Base-by-base conservation (phyloP, 139 green algal species). In the Limnomonas spitsbergensis region DNA sequence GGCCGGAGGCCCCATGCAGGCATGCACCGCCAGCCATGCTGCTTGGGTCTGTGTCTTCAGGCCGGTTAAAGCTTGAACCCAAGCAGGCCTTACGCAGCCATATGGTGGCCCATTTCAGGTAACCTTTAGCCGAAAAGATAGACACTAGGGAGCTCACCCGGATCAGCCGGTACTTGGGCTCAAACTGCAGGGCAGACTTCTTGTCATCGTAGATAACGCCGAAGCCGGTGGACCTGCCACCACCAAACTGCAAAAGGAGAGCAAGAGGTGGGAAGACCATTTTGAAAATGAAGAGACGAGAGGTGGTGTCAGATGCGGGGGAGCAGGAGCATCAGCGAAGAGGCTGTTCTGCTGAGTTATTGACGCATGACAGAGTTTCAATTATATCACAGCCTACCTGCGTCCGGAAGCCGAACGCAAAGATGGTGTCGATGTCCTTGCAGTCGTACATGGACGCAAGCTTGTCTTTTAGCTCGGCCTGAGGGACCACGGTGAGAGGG, bases 171-270 rank as follows among this genome's bases (percentile, higher is more conserved):
- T 99, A 94, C 86, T 97, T 98, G 78, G 95, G 96, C 92, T 99
- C 96, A 83, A 98, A 99, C 88, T 99, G 94, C 94, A 98, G 97
- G 47, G 89, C 89, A 14, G 89, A 86, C 68, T 98, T 93, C 26
- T 98, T 52, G 74, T 87, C 92, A 85, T 99, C 94, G 80, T 99
- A 99, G 87, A 99, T 99, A 66, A 99, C 88, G 53, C 96, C 96
- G 77, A 99, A 99, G 73, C 96, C 96, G 37, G 95, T 98, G 53
- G 92, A 97, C 92, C 98, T 99, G 83, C 96, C 96, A 84, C 96
- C 96, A 93, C 96, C 96, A 86, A 99, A 99, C 88, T 94, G 85
- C 82, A 53, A 24, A 29, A 71, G 38, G 39, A 7, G 38, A 34
- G 72, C 68, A 34, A 53, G 9, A 31, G 14, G 29, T 7, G 26